Conservation (phyloP, 495 filamentous ascomycete species). For the Penicillium paxilli region DNA sequence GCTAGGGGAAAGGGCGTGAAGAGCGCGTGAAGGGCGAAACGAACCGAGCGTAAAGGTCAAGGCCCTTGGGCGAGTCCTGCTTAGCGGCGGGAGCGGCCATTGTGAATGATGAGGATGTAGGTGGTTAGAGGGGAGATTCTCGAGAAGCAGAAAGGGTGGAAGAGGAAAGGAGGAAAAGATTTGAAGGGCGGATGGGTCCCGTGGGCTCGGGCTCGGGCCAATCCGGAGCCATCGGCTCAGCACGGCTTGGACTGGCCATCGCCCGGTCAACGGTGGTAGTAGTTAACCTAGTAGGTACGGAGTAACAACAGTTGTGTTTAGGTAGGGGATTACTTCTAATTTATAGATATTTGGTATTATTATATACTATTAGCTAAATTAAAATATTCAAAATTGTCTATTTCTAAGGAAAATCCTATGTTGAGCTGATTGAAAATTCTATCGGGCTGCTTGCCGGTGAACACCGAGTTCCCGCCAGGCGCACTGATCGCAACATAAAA, state of each 20-base stretch:
- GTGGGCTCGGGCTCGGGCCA: constrained; percentile 42
- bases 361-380: too few species aligned
- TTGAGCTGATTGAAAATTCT: neutral
- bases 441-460: constrained; percentile 1
- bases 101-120: constrained; percentile 23
- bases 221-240: constrained; percentile 25
- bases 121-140: constrained; percentile 10
- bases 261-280: constrained; percentile 28
- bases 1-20: neutral
- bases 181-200: constrained; percentile 37
- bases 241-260: constrained; percentile 24
- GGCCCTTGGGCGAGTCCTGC: constrained; percentile 8
- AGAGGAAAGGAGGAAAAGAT: constrained; percentile 25
- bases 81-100: constrained; percentile 49
- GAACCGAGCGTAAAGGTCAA: constrained; percentile 1
- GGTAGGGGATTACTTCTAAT: too few species aligned
- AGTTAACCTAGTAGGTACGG: neutral
- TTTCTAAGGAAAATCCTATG: too few species aligned
- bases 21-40: neutral
- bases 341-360: too few species aligned
- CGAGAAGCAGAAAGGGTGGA: constrained; percentile 12
- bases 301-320: too few species aligned
- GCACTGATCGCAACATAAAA: constrained; percentile 1
- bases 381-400: too few species aligned
- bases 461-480: neutral